Evolutionary conservation across 805 yeast genomes (phyloP).

Genomic region (Hanseniaspora hatyaiensis): DNA sequence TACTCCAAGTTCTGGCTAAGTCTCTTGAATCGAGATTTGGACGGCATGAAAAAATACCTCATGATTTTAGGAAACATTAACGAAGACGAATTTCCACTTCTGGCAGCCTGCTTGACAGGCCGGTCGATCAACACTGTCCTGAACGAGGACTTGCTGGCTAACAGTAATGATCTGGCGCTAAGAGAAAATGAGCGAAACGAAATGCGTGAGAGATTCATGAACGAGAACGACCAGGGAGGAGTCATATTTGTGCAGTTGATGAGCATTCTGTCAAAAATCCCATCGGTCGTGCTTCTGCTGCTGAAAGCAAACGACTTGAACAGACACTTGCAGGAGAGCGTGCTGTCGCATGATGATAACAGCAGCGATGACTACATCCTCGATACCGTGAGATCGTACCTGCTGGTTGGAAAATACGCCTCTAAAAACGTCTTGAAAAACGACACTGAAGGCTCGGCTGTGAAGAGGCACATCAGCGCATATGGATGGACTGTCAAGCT

Average conservation of each 20-base stretch:
- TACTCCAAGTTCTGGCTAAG: conserved; percentile 93
- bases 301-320: conserved; percentile 90
- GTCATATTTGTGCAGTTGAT: conserved; percentile 64
- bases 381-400: conserved; percentile 7
- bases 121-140: conserved; percentile 71
- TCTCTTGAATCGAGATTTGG: conserved; percentile 56
- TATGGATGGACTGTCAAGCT: conserved; percentile 1
- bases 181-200: conserved; percentile 54
- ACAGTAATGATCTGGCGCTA: conserved; percentile 26
- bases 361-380: not conserved
- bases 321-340: conserved; percentile 71
- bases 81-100: conserved; percentile 68
- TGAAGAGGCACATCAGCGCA: not conserved
- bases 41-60: conserved; percentile 61
- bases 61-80: conserved; percentile 63
- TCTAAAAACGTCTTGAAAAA: conserved; percentile 8
- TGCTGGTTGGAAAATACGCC: conserved; percentile 13
- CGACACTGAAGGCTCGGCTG: not conserved
- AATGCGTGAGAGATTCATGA: conserved; percentile 55
- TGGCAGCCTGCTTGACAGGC: conserved; percentile 92
- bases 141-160: conserved; percentile 40
- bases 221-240: conserved; percentile 27
- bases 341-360: conserved; percentile 24
- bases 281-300: conserved; percentile 72
- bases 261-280: conserved; percentile 66